A percentile compares a stretch with the other conserved stretches of the same genome.
These are phyloP conservation scores for Diaporthe destruens DNA, from an alignment of 2,329 filamentous ascomycete species.

Conservation along the genomic window DNA sequence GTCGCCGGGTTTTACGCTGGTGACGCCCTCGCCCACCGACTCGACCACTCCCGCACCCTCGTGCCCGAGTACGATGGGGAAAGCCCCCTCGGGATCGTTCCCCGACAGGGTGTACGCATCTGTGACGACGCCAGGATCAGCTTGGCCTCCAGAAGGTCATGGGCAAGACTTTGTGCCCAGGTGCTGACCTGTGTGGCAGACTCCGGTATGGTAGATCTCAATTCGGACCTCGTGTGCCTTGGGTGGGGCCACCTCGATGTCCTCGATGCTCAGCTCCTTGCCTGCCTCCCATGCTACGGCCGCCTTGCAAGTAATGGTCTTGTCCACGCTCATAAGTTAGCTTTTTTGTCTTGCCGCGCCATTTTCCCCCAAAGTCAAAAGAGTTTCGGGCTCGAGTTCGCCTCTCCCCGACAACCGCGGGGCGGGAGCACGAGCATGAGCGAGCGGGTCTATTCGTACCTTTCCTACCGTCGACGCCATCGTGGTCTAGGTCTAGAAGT, in stretches of 20 bases:
- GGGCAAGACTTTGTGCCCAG: constrained; percentile 31
- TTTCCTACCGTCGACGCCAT: constrained; percentile 42
- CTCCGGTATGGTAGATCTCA: constrained; percentile 96
- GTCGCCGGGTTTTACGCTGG: constrained; percentile 92
- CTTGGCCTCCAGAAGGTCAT: constrained; percentile 17
- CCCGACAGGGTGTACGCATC: constrained; percentile 96
- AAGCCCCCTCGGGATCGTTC: constrained; percentile 96
- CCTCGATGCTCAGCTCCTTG: constrained; percentile 89
- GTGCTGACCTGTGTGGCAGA: constrained; percentile 83
- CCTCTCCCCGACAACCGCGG: not conserved
- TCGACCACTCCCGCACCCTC: constrained; percentile 94
- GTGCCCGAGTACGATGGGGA: constrained; percentile 89
- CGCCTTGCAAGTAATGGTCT: constrained; percentile 67
- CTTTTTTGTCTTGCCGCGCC: not conserved
- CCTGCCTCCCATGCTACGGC: constrained; percentile 98
- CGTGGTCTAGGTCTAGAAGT: not conserved
- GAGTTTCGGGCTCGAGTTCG: not conserved
- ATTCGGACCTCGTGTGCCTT: constrained; percentile 96
- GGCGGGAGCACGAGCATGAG: not conserved
- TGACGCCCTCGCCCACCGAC: constrained; percentile 94
- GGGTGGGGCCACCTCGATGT: constrained; percentile 91
- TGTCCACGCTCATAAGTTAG: not conserved
- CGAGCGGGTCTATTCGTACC: constrained; percentile 11
- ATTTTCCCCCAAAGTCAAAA: not conserved
- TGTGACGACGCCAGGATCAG: constrained; percentile 49